Percentiles rank a stretch among this genome's conserved stretches.
phyloP scores from a whole-genome alignment of 2,329 filamentous ascomycete genomes.

The Aspergillus sp. region DNA sequence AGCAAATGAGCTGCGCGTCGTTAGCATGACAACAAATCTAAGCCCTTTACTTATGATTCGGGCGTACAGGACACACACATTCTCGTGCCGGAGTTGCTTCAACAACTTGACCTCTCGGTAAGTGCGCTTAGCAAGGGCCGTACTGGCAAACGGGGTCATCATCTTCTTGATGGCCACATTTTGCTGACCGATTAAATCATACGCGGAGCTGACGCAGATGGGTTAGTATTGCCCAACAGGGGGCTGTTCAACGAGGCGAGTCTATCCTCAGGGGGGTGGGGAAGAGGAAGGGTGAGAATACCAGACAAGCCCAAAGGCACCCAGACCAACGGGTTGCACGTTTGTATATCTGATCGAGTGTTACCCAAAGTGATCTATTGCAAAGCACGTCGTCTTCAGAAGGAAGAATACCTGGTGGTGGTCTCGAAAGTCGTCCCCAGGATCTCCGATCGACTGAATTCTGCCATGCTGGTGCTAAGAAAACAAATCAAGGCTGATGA shows the following conservation, averaged over 20 bases:
- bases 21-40: conserved; percentile 1
- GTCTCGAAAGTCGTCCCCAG: conserved; percentile 99
- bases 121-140: conserved; percentile 92
- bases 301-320: conserved; percentile 97
- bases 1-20: conserved; percentile 74
- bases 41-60: conserved; percentile 1
- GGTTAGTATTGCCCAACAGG: conserved; percentile 2
- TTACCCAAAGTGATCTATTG: conserved; percentile 20
- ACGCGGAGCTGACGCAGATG: conserved; percentile 72
- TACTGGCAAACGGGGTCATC: conserved; percentile 99
- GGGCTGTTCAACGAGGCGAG: neutral
- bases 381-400: neutral
- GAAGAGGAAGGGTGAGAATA: conserved; percentile 43
- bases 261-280: neutral
- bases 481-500: neutral
- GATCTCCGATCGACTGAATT: conserved; percentile 98
- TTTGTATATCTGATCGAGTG: conserved; percentile 76
- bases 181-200: conserved; percentile 94
- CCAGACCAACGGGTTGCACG: conserved; percentile 97
- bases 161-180: conserved; percentile 99
- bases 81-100: conserved; percentile 95
- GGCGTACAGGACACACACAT: conserved; percentile 58
- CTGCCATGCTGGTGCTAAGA: conserved; percentile 48
- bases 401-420: conserved; percentile 74
- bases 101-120: conserved; percentile 96